Evolutionary conservation across 1,284 basidiomycete genomes (phyloP), one percentile per base, ranked within the genome.

Genomic region (Tetrapyrgos nigripes): DNA sequence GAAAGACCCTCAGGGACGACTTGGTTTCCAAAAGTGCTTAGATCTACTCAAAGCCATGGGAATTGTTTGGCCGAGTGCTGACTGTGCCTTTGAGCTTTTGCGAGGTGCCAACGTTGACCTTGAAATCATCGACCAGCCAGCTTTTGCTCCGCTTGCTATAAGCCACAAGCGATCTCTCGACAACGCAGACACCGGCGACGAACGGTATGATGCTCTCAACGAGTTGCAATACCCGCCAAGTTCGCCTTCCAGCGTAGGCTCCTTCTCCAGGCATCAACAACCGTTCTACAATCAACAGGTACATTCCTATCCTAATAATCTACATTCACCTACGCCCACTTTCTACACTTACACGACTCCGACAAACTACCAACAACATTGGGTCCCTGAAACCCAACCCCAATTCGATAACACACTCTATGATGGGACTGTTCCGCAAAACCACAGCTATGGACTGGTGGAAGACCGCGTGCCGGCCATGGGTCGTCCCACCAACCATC

Each of bases 61-160:
- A 56, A 77, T 84, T 52, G 79, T 88, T 28, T 94, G 92, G 92
- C 91, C 91, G 0, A 86, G 86, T 62, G 92, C 92, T 2, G 84
- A 80, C 10, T 85, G 92, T 11, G 90, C 90, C 5, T 79, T 86
- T 53, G 89, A 92, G 65, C 83, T 94, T 14, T 79, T 94, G 33
- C 79, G 84, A 50, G 90, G 88, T 26, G 81, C 86, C 37, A 86
- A 87, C 66, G 77, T 83, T 17, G 77, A 81, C 54, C 66, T 76
- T 45, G 76, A 72, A 44, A 69, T 66, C 23, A 49, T 63, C 17
- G 63, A 65, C 8, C 50, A 67, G 27, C 27, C 28, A 3, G 27
- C 64, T 24, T 55, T 65, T 24, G 61, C 63, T 46, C 66, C 48
- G 55, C 59, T 52, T 54, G 62, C 64, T 21, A 67, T 71, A 49